Percentiles rank a stretch among this genome's conserved stretches.
Conservation (phyloP, 495 filamentous ascomycete species). For the Trichoderma parareesei region DNA sequence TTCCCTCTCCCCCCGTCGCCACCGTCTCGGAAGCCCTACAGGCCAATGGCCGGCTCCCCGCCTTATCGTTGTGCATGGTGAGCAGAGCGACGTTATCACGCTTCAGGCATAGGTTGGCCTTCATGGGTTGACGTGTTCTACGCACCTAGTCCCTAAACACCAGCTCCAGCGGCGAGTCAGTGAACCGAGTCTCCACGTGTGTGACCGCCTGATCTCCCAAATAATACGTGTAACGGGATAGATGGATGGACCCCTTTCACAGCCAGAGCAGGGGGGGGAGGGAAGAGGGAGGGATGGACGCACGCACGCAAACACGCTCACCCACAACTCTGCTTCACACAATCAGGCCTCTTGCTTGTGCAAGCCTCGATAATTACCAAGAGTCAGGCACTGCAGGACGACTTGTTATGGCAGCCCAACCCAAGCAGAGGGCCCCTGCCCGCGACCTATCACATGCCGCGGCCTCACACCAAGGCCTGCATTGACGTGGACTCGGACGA, state of each 20-base stretch:
- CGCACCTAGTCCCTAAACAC: neutral
- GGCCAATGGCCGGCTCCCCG: neutral
- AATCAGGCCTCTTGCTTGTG: neutral
- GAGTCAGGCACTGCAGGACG: neutral
- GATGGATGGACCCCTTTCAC: slow-evolving; percentile 8
- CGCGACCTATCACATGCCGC: slow-evolving; percentile 1
- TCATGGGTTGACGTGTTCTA: slow-evolving; percentile 8
- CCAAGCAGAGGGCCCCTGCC: neutral
- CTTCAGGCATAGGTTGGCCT: slow-evolving; percentile 4
- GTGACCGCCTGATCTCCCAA: slow-evolving; percentile 2
- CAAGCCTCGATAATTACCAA: neutral
- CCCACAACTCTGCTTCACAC: too few relatives aligned
- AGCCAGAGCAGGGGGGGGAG: neutral
- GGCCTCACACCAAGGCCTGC: slow-evolving; percentile 4
- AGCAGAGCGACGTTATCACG: slow-evolving; percentile 2
- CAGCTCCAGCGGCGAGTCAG: slow-evolving; percentile 1
- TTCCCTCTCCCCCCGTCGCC: neutral
- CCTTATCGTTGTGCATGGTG: slow-evolving; percentile 1
- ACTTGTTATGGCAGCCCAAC: slow-evolving; percentile 1
- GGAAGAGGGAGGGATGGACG: neutral
- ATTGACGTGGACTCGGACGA: neutral
- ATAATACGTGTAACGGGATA: slow-evolving; percentile 6
- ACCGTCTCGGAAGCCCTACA: neutral
- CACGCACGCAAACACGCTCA: too few relatives aligned
- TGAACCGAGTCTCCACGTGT: slow-evolving; percentile 4